Evolutionary conservation across 371 early-diverging fungal species (phyloP).

Genomic region (Apophysomyces trapeziformis): DNA sequence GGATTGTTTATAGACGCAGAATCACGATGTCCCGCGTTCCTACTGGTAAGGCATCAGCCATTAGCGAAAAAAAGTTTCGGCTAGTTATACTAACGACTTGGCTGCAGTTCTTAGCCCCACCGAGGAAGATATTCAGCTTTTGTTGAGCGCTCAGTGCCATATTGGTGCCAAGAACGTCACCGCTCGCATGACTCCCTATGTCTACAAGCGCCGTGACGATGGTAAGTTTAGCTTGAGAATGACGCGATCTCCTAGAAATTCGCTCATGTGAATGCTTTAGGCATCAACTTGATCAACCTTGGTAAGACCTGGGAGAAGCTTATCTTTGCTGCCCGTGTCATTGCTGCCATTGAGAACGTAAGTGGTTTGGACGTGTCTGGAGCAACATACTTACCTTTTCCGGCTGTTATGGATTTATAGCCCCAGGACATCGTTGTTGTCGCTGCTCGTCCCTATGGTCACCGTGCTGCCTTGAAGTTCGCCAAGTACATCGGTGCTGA

Average conservation of each 20-base stretch:
- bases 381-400: too few relatives aligned
- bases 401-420: not conserved
- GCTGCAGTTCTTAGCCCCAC: constrained; percentile 65
- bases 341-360: constrained; percentile 93
- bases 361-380: not conserved
- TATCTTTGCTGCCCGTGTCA: constrained; percentile 97
- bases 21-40: constrained; percentile 20
- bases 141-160: constrained; percentile 94
- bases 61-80: not conserved
- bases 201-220: constrained; percentile 94
- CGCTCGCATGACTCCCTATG: constrained; percentile 89
- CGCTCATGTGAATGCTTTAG: not conserved
- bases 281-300: constrained; percentile 95
- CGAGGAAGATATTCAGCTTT: constrained; percentile 89
- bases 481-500: constrained; percentile 97
- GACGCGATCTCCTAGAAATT: not conserved
- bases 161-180: constrained; percentile 92
- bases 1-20: not conserved
- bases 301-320: constrained; percentile 99
- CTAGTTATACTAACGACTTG: not conserved
- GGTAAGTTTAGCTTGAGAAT: constrained; percentile 45
- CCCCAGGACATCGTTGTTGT: constrained; percentile 95
- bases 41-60: constrained; percentile 8
- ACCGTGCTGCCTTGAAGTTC: constrained; percentile 99
- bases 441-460: constrained; percentile 97